Conservation (phyloP, 139 green algal genomes). For the Asterochloris sp. region DNA sequence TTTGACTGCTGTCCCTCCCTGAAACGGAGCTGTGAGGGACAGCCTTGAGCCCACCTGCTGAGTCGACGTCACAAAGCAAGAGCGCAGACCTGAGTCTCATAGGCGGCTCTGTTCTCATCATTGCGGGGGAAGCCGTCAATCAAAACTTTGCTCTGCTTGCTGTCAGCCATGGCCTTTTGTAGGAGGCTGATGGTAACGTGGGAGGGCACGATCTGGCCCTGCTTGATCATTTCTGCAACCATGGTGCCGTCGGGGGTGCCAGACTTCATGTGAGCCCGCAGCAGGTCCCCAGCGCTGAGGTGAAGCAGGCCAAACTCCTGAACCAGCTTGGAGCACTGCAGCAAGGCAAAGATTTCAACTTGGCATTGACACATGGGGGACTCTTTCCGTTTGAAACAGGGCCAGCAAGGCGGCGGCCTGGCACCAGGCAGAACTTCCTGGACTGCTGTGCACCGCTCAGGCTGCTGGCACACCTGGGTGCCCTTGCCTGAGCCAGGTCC, state of each 20-base stretch:
- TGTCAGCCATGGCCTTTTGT: slow-evolving; percentile 78
- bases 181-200: slow-evolving; percentile 80
- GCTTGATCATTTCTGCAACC: slow-evolving; percentile 92
- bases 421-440: background rate
- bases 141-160: slow-evolving; percentile 68
- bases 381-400: background rate
- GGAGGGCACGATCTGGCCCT: slow-evolving; percentile 90
- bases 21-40: too few species aligned
- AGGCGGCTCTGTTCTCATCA: slow-evolving; percentile 85
- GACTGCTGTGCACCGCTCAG: background rate
- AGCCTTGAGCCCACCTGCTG: too few species aligned
- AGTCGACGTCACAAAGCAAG: background rate
- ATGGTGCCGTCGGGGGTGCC: slow-evolving; percentile 81
- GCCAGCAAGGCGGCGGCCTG: background rate
- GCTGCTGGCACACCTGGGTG: slow-evolving; percentile 50
- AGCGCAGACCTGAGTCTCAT: slow-evolving; percentile 48
- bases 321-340: slow-evolving; percentile 79
- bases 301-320: slow-evolving; percentile 81
- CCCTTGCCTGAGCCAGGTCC: slow-evolving; percentile 81
- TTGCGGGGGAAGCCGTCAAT: slow-evolving; percentile 97
- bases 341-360: background rate
- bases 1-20: background rate
- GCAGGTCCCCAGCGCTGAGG: slow-evolving; percentile 89
- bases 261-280: slow-evolving; percentile 87
- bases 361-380: background rate